phyloP scores from a whole-genome alignment of 176 grass and related monocot species.

The Urochloa ruziziensis region DNA sequence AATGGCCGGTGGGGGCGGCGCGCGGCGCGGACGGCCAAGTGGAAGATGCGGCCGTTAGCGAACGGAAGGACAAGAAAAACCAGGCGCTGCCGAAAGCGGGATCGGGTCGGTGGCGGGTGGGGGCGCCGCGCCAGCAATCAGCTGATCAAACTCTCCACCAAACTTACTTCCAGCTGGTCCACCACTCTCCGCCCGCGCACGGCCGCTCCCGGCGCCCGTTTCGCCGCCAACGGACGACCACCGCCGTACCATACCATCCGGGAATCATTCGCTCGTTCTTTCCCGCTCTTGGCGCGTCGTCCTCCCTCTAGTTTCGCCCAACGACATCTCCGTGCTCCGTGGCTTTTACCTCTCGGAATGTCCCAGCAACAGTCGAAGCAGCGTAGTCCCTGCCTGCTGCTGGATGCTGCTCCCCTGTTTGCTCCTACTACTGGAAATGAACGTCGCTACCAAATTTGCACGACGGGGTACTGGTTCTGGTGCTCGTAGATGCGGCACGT shows the following conservation, averaged over 20 bases:
- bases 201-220: background rate
- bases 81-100: slow-evolving; percentile 23
- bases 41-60: slow-evolving; percentile 9
- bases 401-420: too few species aligned
- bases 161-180: too few species aligned
- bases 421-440: background rate
- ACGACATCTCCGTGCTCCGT: background rate
- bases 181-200: too few species aligned
- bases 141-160: background rate
- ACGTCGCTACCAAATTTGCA: background rate
- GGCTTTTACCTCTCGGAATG: background rate
- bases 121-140: slow-evolving; percentile 9
- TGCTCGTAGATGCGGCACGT: background rate
- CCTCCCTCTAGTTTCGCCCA: too few species aligned
- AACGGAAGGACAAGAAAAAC: background rate
- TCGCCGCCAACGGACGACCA: background rate
- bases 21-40: background rate
- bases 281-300: background rate
- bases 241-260: background rate
- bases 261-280: background rate
- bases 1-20: slow-evolving; percentile 1
- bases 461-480: background rate
- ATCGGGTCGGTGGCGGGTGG: slow-evolving; percentile 24
- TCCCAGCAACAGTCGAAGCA: background rate
- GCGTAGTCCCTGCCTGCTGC: too few species aligned